Base-by-base conservation (phyloP, 2,329 filamentous ascomycete species). In the Botrytis deweyae region DNA sequence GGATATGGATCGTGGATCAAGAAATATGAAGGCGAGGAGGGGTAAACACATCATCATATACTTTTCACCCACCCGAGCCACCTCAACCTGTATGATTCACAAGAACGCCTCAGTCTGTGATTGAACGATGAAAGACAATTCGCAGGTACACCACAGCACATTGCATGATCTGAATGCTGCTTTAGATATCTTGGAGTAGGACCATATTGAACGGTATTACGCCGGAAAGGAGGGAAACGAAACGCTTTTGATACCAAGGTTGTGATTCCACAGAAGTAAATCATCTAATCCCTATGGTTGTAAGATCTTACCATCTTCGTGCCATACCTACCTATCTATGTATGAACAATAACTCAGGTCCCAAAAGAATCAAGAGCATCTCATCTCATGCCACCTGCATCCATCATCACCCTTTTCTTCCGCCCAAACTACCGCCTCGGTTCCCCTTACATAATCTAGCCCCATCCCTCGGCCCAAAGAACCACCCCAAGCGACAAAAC, bases 111-210 rank as follows among this genome's bases (percentile, higher is more conserved):
- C 49, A 10, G 58, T 42, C n/a, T 42, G 8, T 68, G 36, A 42
- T 42, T 55, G 33, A 58, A n/a, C 65, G 65, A 68, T 67, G 46
- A 25, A 67, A 67, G 65, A 67, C 14, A 40, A 55, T 40, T 20
- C 4, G 29, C 46, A 55, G 65, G 65, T 68, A 55, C 46, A 68
- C 65, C 1, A 25, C 49, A 68, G 49, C 14, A 22, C 12, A 33
- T 58, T 68, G 66, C 66, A 68, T 67, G 65, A 67, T 67, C 65
- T 55, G 65, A 55, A 55, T 55, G 33, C 46, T 67, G 38, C 46
- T 68, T 40, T 58, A 29, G 36, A 55, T 29, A 22, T 8, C 3
- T 16, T 68, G 12, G 40, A 55, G 61, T 29, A 63, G 25, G 61
- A 63, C 59, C 33, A 62, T 25, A 38, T 62, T n/a, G 59, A n/a